Evolutionary conservation across 352 stramenopile species (phyloP).

Genomic region (Phytophthora tubulina): DNA sequence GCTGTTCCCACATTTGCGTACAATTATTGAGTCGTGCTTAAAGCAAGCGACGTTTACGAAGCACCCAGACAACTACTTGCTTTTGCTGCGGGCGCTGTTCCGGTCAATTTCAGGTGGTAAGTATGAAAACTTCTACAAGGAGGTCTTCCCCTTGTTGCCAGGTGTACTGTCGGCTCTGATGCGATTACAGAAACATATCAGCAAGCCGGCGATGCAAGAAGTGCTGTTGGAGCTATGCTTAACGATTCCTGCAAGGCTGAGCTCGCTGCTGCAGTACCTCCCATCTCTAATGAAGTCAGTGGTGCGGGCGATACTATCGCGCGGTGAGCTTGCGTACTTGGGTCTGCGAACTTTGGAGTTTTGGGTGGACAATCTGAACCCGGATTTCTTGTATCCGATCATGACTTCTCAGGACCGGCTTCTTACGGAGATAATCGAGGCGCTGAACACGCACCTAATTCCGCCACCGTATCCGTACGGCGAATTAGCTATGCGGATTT

Average conservation of each 20-base stretch:
- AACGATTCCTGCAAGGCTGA: constrained; percentile 96
- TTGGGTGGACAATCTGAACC: constrained; percentile 99
- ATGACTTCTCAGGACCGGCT: constrained; percentile 91
- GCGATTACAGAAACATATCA: constrained; percentile 92
- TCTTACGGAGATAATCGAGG: constrained; percentile 95
- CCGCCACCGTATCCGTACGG: constrained; percentile 98
- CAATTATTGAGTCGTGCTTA: constrained; percentile 94
- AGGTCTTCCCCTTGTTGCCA: constrained; percentile 95
- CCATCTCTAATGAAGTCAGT: constrained; percentile 97
- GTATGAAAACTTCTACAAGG: constrained; percentile 98
- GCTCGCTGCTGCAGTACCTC: constrained; percentile 97
- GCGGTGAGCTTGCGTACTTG: constrained; percentile 96
- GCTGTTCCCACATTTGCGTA: constrained; percentile 94
- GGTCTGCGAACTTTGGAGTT: constrained; percentile 97
- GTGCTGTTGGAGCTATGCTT: constrained; percentile 96
- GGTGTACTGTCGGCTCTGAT: constrained; percentile 95
- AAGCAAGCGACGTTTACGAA: constrained; percentile 91
- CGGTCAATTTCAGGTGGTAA: constrained; percentile 97
- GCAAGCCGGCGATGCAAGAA: constrained; percentile 88
- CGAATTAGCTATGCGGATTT: constrained; percentile 94
- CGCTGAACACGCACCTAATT: constrained; percentile 95
- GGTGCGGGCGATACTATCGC: constrained; percentile 93
- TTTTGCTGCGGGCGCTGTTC: constrained; percentile 95
- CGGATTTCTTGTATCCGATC: constrained; percentile 96
- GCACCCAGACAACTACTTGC: constrained; percentile 95